phyloP scores from a whole-genome alignment of 2,329 filamentous ascomycete genomes.

The Mollisiaceae sp. region DNA sequence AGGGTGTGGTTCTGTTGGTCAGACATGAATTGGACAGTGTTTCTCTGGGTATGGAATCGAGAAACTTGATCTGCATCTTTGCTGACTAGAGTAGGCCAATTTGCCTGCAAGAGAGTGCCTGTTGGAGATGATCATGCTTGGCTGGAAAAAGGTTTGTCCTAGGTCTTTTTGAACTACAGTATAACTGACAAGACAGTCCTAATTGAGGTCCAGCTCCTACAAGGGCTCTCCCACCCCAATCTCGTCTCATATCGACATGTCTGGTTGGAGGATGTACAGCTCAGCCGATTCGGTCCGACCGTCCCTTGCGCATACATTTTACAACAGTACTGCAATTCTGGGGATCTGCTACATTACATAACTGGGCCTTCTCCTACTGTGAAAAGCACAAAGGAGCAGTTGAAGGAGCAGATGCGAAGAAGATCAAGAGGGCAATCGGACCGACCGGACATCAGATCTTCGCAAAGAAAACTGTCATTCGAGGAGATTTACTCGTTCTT shows the following conservation, averaged over 20 bases:
- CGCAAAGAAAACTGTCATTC: slow-evolving; percentile 59
- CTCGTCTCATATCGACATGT: slow-evolving; percentile 96
- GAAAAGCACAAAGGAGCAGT: slow-evolving; percentile 74
- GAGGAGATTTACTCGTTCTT: slow-evolving; percentile 98
- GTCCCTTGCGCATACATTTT: slow-evolving; percentile 96
- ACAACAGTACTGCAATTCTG: slow-evolving; percentile 95
- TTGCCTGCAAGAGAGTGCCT: slow-evolving; percentile 95
- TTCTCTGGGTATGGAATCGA: slow-evolving; percentile 58
- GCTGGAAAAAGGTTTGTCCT: slow-evolving; percentile 72
- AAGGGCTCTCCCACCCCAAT: slow-evolving; percentile 91
- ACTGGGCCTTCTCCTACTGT: slow-evolving; percentile 68
- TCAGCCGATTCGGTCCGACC: slow-evolving; percentile 85
- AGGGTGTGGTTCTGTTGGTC: slow-evolving; percentile 93
- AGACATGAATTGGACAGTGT: slow-evolving; percentile 91
- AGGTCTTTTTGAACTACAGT: not conserved
- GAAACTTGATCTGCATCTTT: not conserved
- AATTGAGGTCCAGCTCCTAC: slow-evolving; percentile 89
- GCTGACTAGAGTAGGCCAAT: slow-evolving; percentile 59
- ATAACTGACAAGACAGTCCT: slow-evolving; percentile 58
- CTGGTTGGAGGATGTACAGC: slow-evolving; percentile 88
- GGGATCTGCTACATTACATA: slow-evolving; percentile 88
- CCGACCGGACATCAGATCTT: slow-evolving; percentile 44
- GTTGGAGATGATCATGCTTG: slow-evolving; percentile 94
- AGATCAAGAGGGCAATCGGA: slow-evolving; percentile 80
- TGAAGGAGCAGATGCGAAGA: slow-evolving; percentile 86